Base-by-base conservation (phyloP, 2,329 filamentous ascomycete genomes). In the Thelonectria discophora region DNA sequence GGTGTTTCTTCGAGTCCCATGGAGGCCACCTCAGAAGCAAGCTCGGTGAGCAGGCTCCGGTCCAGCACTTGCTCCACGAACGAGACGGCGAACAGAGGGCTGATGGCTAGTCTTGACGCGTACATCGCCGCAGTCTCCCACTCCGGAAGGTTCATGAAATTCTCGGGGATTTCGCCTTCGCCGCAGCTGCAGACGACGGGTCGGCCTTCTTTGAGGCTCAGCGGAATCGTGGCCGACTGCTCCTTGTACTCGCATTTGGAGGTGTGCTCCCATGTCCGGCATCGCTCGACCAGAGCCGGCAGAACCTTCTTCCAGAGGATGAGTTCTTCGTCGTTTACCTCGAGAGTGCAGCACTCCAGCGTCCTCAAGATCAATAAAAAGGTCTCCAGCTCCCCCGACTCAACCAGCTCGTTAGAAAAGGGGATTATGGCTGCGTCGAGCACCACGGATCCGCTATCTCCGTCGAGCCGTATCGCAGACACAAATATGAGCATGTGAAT, bases 21-120 rank as follows among this genome's bases (percentile, higher is more conserved):
- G 34, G 34, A 37, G 34, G 1, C 37, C 30, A 17, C 39, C 17
- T 51, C 45, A 15, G 43, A 34, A 45, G 40, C 37, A 55, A 58
- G 60, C 39, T 52, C 46, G 10, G 62, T 34, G 50, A 71, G n/a
- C n/a, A 70, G 54, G 5, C 55, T 62, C 42, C 55, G 53, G 20
- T 79, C 75, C 0, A 79, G 63, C 18, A 79, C 65, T 21, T 79
- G 72, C 66, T 84, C 82, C 1, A 81, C 77, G 10, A 78, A 75
- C 0, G 77, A 76, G 20, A 77, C 76, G 9, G 82, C 74, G 68
- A 80, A 89, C 0, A 77, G 74, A 0, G 85, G 85, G 57, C 86
- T 88, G 65, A 89, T 84, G 5, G 84, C 85, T 6, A 86, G 76
- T 6, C 88, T 80, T 80, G 27, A 87, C 84, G 82, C 79, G 50